phyloP scores from a whole-genome alignment of 371 early-diverging fungal species.

The Actinomortierella ambigua region DNA sequence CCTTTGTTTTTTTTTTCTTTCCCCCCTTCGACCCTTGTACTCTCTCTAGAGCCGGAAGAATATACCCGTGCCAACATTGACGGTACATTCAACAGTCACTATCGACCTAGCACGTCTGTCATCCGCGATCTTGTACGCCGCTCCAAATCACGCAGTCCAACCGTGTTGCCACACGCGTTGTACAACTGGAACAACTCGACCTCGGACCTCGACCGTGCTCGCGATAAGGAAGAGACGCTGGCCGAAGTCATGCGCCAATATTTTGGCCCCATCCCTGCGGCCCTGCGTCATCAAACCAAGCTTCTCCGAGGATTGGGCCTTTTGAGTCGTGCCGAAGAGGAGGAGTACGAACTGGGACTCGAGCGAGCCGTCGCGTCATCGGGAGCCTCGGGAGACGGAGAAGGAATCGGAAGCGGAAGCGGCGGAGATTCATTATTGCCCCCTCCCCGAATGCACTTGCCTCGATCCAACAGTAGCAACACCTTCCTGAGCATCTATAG shows the following conservation, averaged over 20 bases:
- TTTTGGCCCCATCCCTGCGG: constrained; percentile 41
- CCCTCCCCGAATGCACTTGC: too few relatives aligned
- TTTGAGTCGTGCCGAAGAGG: too few relatives aligned
- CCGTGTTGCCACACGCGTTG: constrained; percentile 17
- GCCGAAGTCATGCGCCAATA: constrained; percentile 40
- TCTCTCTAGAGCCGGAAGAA: constrained; percentile 21
- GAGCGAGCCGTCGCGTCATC: too few relatives aligned
- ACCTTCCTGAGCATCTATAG: too few relatives aligned
- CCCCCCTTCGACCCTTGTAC: too few relatives aligned
- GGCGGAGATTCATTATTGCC: too few relatives aligned
- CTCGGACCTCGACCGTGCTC: constrained; percentile 33
- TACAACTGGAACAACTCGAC: constrained; percentile 49
- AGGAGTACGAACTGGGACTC: too few relatives aligned
- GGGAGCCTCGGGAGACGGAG: too few relatives aligned
- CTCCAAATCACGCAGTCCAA: constrained; percentile 28
- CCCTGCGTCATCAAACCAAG: constrained; percentile 18
- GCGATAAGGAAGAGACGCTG: constrained; percentile 41
- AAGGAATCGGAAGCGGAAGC: too few relatives aligned
- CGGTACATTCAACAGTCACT: constrained; percentile 17
- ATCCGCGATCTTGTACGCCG: constrained; percentile 25
- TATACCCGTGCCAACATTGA: constrained; percentile 28
- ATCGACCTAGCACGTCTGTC: constrained; percentile 26
- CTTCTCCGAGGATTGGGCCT: too few relatives aligned
- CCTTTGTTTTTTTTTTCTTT: background rate
- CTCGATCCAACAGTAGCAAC: too few relatives aligned